Evolutionary conservation across 108 stramenopile species (phyloP).

Genomic region (Nitzschia sp.): DNA sequence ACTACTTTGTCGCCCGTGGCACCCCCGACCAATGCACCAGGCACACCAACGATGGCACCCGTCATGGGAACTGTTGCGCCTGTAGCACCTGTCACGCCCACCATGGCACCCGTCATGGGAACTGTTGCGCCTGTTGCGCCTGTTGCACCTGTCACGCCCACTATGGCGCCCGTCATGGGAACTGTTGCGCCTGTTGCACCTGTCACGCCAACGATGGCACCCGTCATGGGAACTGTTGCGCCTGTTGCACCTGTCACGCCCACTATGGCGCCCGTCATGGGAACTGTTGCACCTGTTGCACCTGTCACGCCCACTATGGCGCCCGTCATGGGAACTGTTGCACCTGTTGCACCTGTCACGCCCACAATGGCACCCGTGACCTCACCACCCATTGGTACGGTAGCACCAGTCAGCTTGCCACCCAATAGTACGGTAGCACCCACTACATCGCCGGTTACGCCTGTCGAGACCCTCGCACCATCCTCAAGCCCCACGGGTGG

Average conservation of each 20-base stretch:
- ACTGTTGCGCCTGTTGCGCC: neutral
- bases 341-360: neutral
- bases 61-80: neutral
- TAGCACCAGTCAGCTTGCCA: too few species aligned
- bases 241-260: slow-evolving; percentile 8
- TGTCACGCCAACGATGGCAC: neutral
- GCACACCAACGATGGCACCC: neutral
- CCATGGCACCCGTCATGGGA: neutral
- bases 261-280: neutral
- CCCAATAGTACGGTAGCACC: too few species aligned
- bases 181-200: slow-evolving; percentile 12
- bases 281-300: neutral
- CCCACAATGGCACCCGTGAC: neutral
- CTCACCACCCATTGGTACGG: too few species aligned
- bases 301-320: neutral
- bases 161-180: neutral
- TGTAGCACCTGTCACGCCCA: neutral
- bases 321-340: neutral
- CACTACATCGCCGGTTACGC: too few species aligned
- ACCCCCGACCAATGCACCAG: neutral
- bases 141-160: neutral
- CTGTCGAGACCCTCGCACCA: too few species aligned
- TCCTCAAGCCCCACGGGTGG: too few species aligned
- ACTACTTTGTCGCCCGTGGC: neutral
- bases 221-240: neutral